Percentiles rank a stretch among this genome's conserved stretches.
Conservation (phyloP, 1,284 basidiomycete genomes). For the Puccinia horiana region DNA sequence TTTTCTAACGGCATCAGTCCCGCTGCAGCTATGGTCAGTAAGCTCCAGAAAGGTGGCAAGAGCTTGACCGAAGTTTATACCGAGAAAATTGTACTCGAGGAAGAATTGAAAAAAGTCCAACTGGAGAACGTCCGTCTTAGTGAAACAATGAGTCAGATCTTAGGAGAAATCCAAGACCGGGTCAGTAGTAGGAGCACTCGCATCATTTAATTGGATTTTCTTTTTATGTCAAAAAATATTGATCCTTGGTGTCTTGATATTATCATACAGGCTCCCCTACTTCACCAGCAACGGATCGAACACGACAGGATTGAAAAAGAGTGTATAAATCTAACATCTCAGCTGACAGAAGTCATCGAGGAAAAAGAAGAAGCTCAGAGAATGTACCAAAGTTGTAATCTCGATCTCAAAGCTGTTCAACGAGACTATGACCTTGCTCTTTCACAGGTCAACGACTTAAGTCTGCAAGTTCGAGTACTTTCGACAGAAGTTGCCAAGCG, state of each 20-base stretch:
- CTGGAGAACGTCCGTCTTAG: constrained; percentile 80
- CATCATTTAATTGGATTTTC: constrained; percentile 1
- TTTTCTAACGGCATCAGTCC: constrained; percentile 60
- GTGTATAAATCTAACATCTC: constrained; percentile 73
- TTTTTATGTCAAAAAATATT: background rate
- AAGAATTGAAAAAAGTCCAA: constrained; percentile 74
- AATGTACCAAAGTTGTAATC: constrained; percentile 50
- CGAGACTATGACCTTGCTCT: constrained; percentile 64
- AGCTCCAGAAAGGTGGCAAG: constrained; percentile 73
- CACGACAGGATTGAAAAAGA: constrained; percentile 77
- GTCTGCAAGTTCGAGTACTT: constrained; percentile 78
- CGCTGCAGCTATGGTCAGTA: constrained; percentile 78
- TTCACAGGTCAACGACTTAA: constrained; percentile 77
- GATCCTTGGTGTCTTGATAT: constrained; percentile 9
- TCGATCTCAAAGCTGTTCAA: constrained; percentile 53
- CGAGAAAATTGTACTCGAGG: constrained; percentile 81
- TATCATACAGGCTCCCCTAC: constrained; percentile 72
- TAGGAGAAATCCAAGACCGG: constrained; percentile 82
- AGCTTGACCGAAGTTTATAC: constrained; percentile 86
- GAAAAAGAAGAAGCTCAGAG: constrained; percentile 65
- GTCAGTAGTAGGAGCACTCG: constrained; percentile 62
- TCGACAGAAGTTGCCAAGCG: constrained; percentile 75
- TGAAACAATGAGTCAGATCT: constrained; percentile 69
- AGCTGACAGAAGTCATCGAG: constrained; percentile 71
- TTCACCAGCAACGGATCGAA: constrained; percentile 80